Evolutionary conservation across 306 rosid species (phyloP).

Genomic region (Rubus idaeus): DNA sequence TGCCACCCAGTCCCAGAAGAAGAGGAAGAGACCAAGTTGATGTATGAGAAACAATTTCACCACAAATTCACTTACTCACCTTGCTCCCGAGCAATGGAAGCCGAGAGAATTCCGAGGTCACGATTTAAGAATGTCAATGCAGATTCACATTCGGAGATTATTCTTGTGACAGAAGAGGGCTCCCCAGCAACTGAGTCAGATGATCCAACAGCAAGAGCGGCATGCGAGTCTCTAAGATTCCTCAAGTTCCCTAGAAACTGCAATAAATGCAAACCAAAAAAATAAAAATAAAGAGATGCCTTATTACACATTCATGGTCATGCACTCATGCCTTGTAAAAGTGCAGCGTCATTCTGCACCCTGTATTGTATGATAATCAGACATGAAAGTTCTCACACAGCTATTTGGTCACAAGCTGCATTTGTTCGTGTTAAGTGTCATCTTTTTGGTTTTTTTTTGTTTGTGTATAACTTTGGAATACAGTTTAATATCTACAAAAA

Average conservation of each 20-base stretch:
- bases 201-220: conserved; percentile 85
- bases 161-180: conserved; percentile 84
- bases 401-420: background rate
- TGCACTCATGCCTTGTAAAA: background rate
- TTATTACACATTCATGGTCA: conserved; percentile 1
- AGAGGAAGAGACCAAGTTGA: background rate
- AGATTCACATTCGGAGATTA: conserved; percentile 88
- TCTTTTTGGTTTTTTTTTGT: background rate
- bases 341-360: background rate
- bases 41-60: conserved; percentile 17
- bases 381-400: background rate
- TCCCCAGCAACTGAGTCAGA: conserved; percentile 75
- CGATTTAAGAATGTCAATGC: conserved; percentile 80
- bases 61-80: conserved; percentile 50
- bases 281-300: too few species aligned
- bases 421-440: background rate
- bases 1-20: background rate
- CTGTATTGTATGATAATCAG: background rate
- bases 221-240: conserved; percentile 89
- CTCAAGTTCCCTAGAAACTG: conserved; percentile 87
- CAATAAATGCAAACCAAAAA: conserved; percentile 9
- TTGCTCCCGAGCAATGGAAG: conserved; percentile 89
- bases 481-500: background rate
- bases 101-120: conserved; percentile 90
- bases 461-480: background rate